These are phyloP conservation scores for Thecaphora thlaspeos DNA, from an alignment of 1,284 basidiomycete species.

Conservation along the genomic window DNA sequence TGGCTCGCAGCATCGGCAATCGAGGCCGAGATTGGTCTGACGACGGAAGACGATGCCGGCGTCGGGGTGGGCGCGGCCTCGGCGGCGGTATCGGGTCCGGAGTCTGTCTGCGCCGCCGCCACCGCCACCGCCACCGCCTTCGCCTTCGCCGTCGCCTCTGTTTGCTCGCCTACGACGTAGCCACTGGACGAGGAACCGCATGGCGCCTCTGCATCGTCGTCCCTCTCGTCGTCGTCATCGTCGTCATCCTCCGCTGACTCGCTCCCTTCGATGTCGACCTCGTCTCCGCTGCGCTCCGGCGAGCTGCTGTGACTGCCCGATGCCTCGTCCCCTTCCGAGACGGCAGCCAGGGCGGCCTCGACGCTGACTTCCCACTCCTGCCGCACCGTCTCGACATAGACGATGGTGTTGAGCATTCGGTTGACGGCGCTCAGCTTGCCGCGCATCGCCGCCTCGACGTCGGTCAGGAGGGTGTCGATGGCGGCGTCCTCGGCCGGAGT, in stretches of 20 bases:
- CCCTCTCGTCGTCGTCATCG: too few relatives aligned
- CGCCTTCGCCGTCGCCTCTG: too few relatives aligned
- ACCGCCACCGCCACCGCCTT: too few relatives aligned
- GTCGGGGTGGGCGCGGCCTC: too few relatives aligned
- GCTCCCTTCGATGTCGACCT: conserved; percentile 58
- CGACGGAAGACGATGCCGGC: too few relatives aligned
- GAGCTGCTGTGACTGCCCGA: conserved; percentile 20
- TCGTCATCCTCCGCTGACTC: conserved; percentile 18
- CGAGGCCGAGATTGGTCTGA: too few relatives aligned
- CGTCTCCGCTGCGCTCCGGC: conserved; percentile 56
- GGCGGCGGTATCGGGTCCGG: too few relatives aligned
- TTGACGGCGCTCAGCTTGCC: conserved; percentile 93
- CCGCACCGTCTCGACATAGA: conserved; percentile 94
- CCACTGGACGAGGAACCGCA: too few relatives aligned
- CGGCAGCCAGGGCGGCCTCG: conserved; percentile 65
- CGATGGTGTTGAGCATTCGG: conserved; percentile 94
- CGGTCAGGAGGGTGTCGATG: conserved; percentile 74
- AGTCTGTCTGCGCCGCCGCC: too few relatives aligned
- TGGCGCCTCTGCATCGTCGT: too few relatives aligned
- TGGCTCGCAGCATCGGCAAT: too few relatives aligned
- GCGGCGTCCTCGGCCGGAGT: conserved; percentile 68
- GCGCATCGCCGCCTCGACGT: conserved; percentile 82
- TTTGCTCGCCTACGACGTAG: too few relatives aligned
- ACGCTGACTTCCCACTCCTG: conserved; percentile 95
- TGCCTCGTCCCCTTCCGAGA: conserved; percentile 41